A percentile compares a stretch with the other conserved stretches of the same genome.
These are phyloP conservation scores for Cunninghamia lanceolata DNA, from an alignment of 75 land plant species.

Conservation along the genomic window DNA sequence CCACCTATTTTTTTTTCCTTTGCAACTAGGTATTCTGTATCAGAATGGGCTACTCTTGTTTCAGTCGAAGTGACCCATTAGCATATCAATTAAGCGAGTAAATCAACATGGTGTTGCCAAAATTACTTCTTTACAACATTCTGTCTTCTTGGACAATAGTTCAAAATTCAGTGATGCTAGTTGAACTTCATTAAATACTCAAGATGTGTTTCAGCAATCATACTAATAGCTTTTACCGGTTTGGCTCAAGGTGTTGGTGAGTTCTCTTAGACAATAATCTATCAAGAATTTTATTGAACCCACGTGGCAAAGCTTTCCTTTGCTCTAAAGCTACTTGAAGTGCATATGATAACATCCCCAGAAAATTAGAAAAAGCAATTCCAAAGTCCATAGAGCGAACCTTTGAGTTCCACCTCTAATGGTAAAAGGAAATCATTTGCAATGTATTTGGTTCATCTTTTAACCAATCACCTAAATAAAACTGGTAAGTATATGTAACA, in stretches of 20 bases:
- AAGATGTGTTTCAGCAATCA: too few species aligned
- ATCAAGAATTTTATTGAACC: constrained; percentile 87
- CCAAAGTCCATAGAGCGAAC: constrained; percentile 58
- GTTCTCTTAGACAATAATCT: constrained; percentile 83
- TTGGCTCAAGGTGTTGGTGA: constrained; percentile 86
- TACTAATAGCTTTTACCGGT: constrained; percentile 94
- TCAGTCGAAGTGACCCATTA: too few species aligned
- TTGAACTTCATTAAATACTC: too few species aligned
- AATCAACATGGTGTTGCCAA: too few species aligned
- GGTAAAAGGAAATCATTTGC: constrained; percentile 48
- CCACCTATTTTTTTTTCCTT: too few species aligned
- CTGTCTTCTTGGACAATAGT: too few species aligned
- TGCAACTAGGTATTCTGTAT: too few species aligned
- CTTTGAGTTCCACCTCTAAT: constrained; percentile 64
- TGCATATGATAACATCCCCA: constrained; percentile 64
- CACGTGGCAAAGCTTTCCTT: constrained; percentile 84
- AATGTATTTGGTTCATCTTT: constrained; percentile 74
- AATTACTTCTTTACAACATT: too few species aligned
- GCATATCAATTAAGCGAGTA: too few species aligned
- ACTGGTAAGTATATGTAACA: constrained; percentile 80
- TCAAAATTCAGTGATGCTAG: too few species aligned
- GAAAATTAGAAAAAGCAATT: constrained; percentile 39
- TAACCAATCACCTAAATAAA: constrained; percentile 90
- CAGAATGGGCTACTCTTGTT: too few species aligned
- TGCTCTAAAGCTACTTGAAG: constrained; percentile 77